Base-by-base conservation (phyloP, 2,329 filamentous ascomycete genomes). In the Botrytis pseudocinerea region DNA sequence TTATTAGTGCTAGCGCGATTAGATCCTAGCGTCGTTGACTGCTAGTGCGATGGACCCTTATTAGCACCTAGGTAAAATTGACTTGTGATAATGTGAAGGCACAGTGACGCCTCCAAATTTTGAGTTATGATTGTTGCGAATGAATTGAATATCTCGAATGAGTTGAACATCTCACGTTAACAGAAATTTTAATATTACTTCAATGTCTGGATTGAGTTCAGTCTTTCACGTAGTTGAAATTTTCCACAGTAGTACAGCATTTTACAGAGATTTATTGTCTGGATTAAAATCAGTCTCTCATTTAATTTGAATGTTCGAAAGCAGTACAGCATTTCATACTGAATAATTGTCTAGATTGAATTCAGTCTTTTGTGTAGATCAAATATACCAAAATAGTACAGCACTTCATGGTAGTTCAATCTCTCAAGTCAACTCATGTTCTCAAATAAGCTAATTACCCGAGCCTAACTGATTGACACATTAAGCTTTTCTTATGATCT, bases 131-230 rank as follows among this genome's bases (percentile, higher is more conserved):
- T 5, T n/a, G 38, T 62, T 35, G 38, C 25, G 7, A 5, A 62
- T n/a, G 14, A 18, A n/a, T n/a, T n/a, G 2, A 18, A 40, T 9
- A 5, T 46, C 2, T 10, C 0, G n/a, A 1, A 35, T 18, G 1
- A 25, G 38, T 38, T 12, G 1, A 14, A 22, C 2, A 12, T 22
- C n/a, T 64, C 18, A 22, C 1, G 10, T 32, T 12, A 2, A 14
- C 5, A 22, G 1, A 64, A 2, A 3, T 1, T 6, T 64, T 25
- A 0, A 46, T 0, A 22, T 12, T 1, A 12, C 1, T 46, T 32
- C n/a, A 16, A 20, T 32, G 4, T 14, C 40, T 46, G 4, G 3
- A 46, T 25, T 12, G 1, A 48, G 0, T 25, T 48, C 20, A 48
- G 4, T 10, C 25, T 42, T 1, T 42, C 6, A 12, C 1, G 18